Evolutionary conservation across 2,329 filamentous ascomycete species (phyloP).

Genomic region (Colletotrichum plurivorum): DNA sequence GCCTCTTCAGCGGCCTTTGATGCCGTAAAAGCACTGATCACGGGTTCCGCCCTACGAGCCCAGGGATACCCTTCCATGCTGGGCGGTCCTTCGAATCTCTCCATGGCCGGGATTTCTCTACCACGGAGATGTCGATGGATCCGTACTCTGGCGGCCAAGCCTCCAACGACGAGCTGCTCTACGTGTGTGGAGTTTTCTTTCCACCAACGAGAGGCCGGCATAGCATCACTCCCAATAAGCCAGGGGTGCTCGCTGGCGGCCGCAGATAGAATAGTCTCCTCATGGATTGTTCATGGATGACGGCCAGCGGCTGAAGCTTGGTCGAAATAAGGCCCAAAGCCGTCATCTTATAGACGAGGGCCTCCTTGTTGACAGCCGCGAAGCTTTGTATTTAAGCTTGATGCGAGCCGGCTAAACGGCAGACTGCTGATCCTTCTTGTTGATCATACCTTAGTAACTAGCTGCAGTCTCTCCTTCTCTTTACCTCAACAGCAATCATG

Average conservation of each 20-base stretch:
- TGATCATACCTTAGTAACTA: not conserved
- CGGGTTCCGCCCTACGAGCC: not conserved
- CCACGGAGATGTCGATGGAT: conserved; percentile 27
- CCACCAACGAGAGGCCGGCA: conserved; percentile 33
- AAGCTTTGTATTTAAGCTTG: conserved; percentile 39
- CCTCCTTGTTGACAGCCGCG: conserved; percentile 22
- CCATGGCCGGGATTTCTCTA: conserved; percentile 34
- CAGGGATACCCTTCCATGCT: conserved; percentile 12
- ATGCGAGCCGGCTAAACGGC: conserved; percentile 24
- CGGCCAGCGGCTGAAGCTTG: conserved; percentile 7
- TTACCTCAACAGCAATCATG: conserved; percentile 24
- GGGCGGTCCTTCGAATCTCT: conserved; percentile 29
- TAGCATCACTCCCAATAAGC: conserved; percentile 20
- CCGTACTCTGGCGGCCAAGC: conserved; percentile 20
- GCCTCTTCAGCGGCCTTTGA: not conserved
- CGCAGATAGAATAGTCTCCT: conserved; percentile 19
- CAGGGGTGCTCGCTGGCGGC: conserved; percentile 7
- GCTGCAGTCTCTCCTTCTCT: conserved; percentile 29
- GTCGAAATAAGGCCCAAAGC: conserved; percentile 4
- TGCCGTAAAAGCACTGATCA: not conserved
- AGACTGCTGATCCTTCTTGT: not conserved
- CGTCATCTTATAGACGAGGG: conserved; percentile 9
- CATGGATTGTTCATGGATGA: conserved; percentile 3
- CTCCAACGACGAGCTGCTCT: conserved; percentile 29
- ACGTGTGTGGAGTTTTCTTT: conserved; percentile 31